Base-by-base conservation (phyloP, 129 eudicot species). In the Flaveria trinervia region DNA sequence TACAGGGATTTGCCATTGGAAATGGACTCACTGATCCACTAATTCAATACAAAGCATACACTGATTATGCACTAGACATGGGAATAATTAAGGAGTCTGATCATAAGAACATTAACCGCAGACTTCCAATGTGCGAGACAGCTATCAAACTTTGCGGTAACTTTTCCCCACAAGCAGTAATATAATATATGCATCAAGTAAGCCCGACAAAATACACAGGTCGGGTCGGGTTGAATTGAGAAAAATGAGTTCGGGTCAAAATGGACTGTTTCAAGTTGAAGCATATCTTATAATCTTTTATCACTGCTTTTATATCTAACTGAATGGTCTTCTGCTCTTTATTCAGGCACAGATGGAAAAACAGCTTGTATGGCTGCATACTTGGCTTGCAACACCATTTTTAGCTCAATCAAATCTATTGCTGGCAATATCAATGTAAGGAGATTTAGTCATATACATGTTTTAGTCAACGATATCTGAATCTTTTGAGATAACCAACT, bases 1-100 rank as follows among this genome's bases (percentile, higher is more conserved):
- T 45, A 48, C 90, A 94, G 99, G 98, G 99, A 67, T 94, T 94
- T 79, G 97, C 99, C 71, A 94, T 94, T 72, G 99, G 99, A 45
- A 94, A 94, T 83, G 99, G 99, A 55, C 96, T 94, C 71, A 94
- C 99, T n/a, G 81, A 94, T 81, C 99, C 99, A 56, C 90, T 64
- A 73, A 76, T 91, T 80, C 99, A 94, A 74, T 94, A 94, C 88
- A 83, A 54, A 59, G 99, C 97, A 44, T 94, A 94, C 67, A 78
- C 97, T 28, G 99, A 94, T 80, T 94, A 89, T 86, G 99, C 99
- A 23, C 73, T 89, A 36, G 97, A 91, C 70, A 85, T 84, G 87
- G 90, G 92, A 28, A n/a, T 94, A 67, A 84, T 94, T 62, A 75
- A 78, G 68, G 82, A 91, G 48, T 26, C 93, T 49, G 96, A 89